These are phyloP conservation scores for Penicillium psychrosexuale DNA, from an alignment of 2,329 filamentous ascomycete species.

Conservation along the genomic window DNA sequence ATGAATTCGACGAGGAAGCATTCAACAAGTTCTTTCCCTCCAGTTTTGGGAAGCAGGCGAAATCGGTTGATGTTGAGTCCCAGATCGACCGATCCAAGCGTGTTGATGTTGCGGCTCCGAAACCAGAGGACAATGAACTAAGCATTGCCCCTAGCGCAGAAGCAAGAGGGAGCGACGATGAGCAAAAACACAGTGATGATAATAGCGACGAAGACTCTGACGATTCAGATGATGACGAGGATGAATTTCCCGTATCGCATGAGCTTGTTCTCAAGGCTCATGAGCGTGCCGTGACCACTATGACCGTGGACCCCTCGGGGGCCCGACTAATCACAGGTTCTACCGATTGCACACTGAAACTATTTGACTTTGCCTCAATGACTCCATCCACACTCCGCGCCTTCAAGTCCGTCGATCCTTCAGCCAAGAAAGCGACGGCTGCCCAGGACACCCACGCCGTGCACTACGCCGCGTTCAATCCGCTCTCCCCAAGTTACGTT, in stretches of 20 bases:
- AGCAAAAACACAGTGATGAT: constrained; percentile 38
- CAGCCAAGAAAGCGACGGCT: constrained; percentile 66
- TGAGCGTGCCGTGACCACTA: constrained; percentile 77
- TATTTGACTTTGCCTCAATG: constrained; percentile 95
- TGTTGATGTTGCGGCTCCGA: constrained; percentile 41
- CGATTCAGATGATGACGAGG: constrained; percentile 64
- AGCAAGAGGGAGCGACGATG: constrained; percentile 26
- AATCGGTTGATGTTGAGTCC: constrained; percentile 68
- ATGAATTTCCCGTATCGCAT: constrained; percentile 89
- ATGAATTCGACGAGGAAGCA: constrained; percentile 46
- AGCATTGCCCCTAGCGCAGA: constrained; percentile 23
- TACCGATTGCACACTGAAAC: constrained; percentile 83
- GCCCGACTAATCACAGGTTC: constrained; percentile 85
- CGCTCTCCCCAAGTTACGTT: constrained; percentile 72
- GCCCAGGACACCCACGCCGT: constrained; percentile 82
- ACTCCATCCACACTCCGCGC: constrained; percentile 90
- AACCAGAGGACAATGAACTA: constrained; percentile 31
- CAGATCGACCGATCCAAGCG: constrained; percentile 80
- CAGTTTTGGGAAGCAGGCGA: constrained; percentile 79
- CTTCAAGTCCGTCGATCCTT: constrained; percentile 89
- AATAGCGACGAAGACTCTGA: constrained; percentile 48
- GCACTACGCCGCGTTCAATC: constrained; percentile 83
- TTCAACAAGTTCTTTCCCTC: constrained; percentile 66
- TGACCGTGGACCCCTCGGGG: constrained; percentile 80
- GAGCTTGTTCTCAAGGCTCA: constrained; percentile 92